phyloP scores from a whole-genome alignment of 1,139 yeast genomes.

The Blastobotrys illinoisensis region DNA sequence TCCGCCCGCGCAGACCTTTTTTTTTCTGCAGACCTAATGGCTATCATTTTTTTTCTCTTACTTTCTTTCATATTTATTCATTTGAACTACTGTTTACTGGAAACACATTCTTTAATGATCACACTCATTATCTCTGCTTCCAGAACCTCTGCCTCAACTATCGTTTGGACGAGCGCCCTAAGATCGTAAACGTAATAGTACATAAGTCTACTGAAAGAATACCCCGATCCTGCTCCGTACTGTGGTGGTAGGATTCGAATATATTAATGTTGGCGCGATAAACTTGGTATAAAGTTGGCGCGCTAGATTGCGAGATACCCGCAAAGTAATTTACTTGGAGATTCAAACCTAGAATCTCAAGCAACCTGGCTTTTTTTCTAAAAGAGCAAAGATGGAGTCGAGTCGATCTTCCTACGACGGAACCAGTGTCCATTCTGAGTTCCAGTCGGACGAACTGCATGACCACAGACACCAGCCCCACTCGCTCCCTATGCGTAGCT shows the following conservation, averaged over 20 bases:
- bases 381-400: slow-evolving; percentile 8
- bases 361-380: neutral
- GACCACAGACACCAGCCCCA: slow-evolving; percentile 33
- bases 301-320: neutral
- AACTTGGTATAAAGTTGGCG: neutral
- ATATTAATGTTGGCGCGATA: neutral
- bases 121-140: neutral
- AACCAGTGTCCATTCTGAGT: slow-evolving; percentile 5
- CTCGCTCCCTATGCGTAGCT: slow-evolving; percentile 26
- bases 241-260: neutral
- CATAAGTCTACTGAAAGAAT: neutral
- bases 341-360: neutral
- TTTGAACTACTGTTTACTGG: neutral
- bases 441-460: slow-evolving; percentile 21
- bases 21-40: neutral
- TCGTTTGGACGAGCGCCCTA: neutral
- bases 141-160: neutral
- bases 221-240: neutral
- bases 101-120: neutral
- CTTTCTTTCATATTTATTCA: neutral
- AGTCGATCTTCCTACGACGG: slow-evolving; percentile 10
- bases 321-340: neutral
- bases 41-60: neutral
- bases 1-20: neutral
- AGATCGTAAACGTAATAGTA: neutral